Base-by-base conservation (phyloP, 371 early-diverging fungal genomes). In the Mortierella sp. region DNA sequence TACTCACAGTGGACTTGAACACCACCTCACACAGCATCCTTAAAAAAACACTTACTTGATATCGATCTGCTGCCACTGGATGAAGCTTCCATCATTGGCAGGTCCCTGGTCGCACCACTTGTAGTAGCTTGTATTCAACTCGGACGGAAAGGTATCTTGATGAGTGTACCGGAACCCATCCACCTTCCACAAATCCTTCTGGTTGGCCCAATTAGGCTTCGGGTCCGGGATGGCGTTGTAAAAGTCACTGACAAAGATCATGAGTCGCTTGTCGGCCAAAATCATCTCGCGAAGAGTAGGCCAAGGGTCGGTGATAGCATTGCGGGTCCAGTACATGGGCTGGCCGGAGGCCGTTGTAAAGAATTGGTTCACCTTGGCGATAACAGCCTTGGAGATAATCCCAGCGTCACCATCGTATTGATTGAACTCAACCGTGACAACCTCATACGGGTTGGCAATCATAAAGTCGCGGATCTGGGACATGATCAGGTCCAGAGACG, bases 211-310 rank as follows among this genome's bases (percentile, higher is more conserved):
- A 1, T 2, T 19, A 0, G 76, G 76, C 19, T 57, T 62, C 2
- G 76, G 76, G 2, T 54, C 64, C 3, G 78, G 78, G 23, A 78
- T 48, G 16, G 67, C 2, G 16, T 53, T 58, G 27, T 61, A 71
- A 0, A 58, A 56, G 24, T 62, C 56, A 10, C 71, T 58, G 39
- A 81, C 62, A 39, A 71, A 79, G 47, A 81, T 38, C 58, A 81
- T 54, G 42, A 81, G 30, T 39, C 81, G 42, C 50, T 72, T 47
- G 64, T 76, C 64, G 2, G 52, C 66, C 30, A 63, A 23, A 30
- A 81, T 74, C 80, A 81, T 79, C 19, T 79, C 57, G 3, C 80
- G 43, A 27, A 81, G 42, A 1, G 76, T 79, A 1, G 80, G 80
- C 78, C 76, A 81, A 9, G 49, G 31, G 0, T 76, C 58, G 7